These are phyloP conservation scores for Mucor saturninus DNA, from an alignment of 371 early-diverging fungal genomes.

Conservation along the genomic window DNA sequence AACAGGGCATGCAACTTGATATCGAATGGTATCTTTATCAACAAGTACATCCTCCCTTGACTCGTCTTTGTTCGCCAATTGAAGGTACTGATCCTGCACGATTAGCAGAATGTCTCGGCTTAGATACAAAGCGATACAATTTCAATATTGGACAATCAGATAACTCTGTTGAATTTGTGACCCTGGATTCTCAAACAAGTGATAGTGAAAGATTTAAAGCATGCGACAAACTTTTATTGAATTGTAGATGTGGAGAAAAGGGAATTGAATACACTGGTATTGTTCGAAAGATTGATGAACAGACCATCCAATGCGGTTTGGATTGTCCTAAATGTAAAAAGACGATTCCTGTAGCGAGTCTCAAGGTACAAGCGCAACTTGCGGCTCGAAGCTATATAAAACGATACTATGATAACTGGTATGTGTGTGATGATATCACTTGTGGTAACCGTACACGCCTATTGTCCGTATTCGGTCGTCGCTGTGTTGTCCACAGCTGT, in stretches of 20 bases:
- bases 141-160: conserved; percentile 19
- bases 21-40: conserved; percentile 96
- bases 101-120: conserved; percentile 88
- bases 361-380: conserved; percentile 67
- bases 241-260: conserved; percentile 70
- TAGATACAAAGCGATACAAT: conserved; percentile 73
- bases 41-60: conserved; percentile 97
- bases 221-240: conserved; percentile 61
- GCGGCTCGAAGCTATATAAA: conserved; percentile 71
- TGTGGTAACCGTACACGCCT: conserved; percentile 68
- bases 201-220: conserved; percentile 86
- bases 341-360: conserved; percentile 36
- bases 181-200: conserved; percentile 82
- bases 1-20: conserved; percentile 70
- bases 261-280: conserved; percentile 62
- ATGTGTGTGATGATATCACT: conserved; percentile 78
- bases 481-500: conserved; percentile 74
- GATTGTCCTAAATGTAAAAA: conserved; percentile 66
- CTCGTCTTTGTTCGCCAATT: conserved; percentile 88
- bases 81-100: conserved; percentile 83
- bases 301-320: conserved; percentile 45
- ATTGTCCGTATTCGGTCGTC: conserved; percentile 75
- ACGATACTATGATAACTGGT: conserved; percentile 73
- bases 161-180: conserved; percentile 63
- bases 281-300: conserved; percentile 33